phyloP scores from a whole-genome alignment of 768 basidiomycete species.

The Kwoniella mangroviensis region DNA sequence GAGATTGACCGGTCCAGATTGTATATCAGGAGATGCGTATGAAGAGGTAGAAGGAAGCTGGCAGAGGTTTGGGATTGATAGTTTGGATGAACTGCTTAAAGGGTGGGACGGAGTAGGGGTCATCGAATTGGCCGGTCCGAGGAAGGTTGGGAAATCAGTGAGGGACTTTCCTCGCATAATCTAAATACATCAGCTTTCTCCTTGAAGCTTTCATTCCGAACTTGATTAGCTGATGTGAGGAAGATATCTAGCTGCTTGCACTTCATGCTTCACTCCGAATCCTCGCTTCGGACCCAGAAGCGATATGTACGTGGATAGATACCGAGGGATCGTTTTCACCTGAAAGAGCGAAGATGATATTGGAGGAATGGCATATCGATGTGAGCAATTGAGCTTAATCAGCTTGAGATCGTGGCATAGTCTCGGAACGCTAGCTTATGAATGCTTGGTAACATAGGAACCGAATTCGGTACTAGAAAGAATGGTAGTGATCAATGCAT shows the following conservation, averaged over 20 bases:
- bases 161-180: constrained; percentile 6
- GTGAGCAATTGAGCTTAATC: constrained; percentile 29
- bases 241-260: constrained; percentile 44
- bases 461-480: constrained; percentile 28
- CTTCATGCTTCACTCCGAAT: constrained; percentile 41
- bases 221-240: neutral
- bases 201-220: neutral
- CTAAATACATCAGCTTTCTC: neutral
- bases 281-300: constrained; percentile 29
- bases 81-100: constrained; percentile 40
- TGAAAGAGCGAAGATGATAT: constrained; percentile 37
- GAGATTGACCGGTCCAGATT: constrained; percentile 19
- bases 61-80: constrained; percentile 37
- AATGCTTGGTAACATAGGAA: too few relatives aligned
- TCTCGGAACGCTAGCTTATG: too few relatives aligned
- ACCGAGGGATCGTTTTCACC: constrained; percentile 51
- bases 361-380: constrained; percentile 29
- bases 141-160: constrained; percentile 48
- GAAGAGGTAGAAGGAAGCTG: constrained; percentile 18
- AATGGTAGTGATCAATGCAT: constrained; percentile 40
- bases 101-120: constrained; percentile 43
- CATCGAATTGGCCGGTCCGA: constrained; percentile 44
- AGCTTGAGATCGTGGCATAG: too few relatives aligned
- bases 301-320: constrained; percentile 52
- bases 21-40: neutral